A percentile compares a stretch with the other conserved stretches of the same genome.
Evolutionary conservation across 768 basidiomycete species (phyloP).

Genomic region (Lentinula edodes): DNA sequence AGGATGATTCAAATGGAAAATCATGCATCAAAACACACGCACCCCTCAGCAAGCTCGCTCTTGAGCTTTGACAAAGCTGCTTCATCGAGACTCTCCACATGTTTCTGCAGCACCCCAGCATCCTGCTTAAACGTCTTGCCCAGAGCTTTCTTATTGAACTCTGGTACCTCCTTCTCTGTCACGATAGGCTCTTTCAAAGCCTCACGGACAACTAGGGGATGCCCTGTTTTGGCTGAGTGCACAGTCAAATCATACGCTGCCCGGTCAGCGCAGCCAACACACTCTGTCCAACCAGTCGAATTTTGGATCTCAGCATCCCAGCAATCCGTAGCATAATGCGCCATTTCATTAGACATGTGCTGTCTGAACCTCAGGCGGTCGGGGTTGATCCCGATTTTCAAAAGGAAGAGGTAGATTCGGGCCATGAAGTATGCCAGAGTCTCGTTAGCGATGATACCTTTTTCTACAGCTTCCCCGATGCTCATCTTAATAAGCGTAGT

Average conservation of each 20-base stretch:
- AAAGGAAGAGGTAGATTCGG: slow-evolving; percentile 83
- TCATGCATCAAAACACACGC: slow-evolving; percentile 18
- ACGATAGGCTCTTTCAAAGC: slow-evolving; percentile 81
- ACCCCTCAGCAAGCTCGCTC: slow-evolving; percentile 73
- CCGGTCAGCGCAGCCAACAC: slow-evolving; percentile 97
- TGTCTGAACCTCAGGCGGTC: slow-evolving; percentile 86
- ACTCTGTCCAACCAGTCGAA: slow-evolving; percentile 92
- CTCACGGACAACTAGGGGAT: slow-evolving; percentile 80
- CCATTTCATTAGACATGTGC: slow-evolving; percentile 99
- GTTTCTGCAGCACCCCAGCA: slow-evolving; percentile 57
- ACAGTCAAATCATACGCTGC: slow-evolving; percentile 95
- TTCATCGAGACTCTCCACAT: slow-evolving; percentile 64
- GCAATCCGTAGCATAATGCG: slow-evolving; percentile 97
- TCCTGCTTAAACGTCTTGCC: slow-evolving; percentile 90
- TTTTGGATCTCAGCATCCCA: slow-evolving; percentile 99
- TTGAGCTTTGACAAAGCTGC: slow-evolving; percentile 59
- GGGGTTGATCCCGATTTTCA: slow-evolving; percentile 88
- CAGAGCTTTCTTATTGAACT: slow-evolving; percentile 82
- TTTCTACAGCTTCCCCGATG: slow-evolving; percentile 84
- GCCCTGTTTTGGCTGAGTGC: slow-evolving; percentile 79
- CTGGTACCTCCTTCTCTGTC: slow-evolving; percentile 71
- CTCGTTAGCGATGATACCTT: slow-evolving; percentile 90
- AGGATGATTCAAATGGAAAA: background rate
- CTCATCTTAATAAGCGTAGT: slow-evolving; percentile 60
- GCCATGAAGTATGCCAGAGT: slow-evolving; percentile 97